Base-by-base conservation (phyloP, 768 basidiomycete genomes). In the Amanita rubescens region DNA sequence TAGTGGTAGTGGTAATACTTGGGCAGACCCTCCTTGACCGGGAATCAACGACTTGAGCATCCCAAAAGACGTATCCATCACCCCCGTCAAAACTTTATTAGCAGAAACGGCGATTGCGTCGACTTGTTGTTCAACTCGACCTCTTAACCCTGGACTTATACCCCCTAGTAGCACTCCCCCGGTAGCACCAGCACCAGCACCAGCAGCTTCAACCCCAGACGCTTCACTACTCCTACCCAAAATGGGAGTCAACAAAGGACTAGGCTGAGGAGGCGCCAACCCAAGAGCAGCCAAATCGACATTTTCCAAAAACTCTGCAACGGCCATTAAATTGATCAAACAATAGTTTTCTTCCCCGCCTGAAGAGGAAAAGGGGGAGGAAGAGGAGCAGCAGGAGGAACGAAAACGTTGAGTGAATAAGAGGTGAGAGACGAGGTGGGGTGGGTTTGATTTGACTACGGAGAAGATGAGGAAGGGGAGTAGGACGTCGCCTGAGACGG, bases 271-370 rank as follows among this genome's bases (percentile, higher is more conserved):
- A n/a, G n/a, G n/a, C n/a, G n/a, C 80, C 5, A 91, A 68, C 4
- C 77, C 78, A n/a, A 80, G 60, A 19, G 71, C 75, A 59, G 78
- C 85, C 53, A 96, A 73, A 69, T 97, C 93, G 33, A 97, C 92
- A 63, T 94, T 90, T 70, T 95, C 93, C 49, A 97, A 74, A 66
- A 97, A 99, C 64, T 97, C 94, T 1, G 90, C 90, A 5, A 95
- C 94, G 10, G 95, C 95, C 75, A 94, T 83, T 35, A 96, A 74
- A 67, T 96, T 98, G 66, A 97, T 89, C 37, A 95, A 76, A 55
- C 94, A 97, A 62, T 94, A 99, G 45, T 83, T 85, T 61, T 91
- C 90, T 63, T 97, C 93, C 2, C 94, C 94, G n/a, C n/a, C n/a
- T n/a, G n/a, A n/a, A n/a, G n/a, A n/a, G n/a, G n/a, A n/a, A n/a